A percentile compares a stretch with the other conserved stretches of the same genome.
Evolutionary conservation across 2,329 filamentous ascomycete species (phyloP).

Genomic region (Xylaria digitata): DNA sequence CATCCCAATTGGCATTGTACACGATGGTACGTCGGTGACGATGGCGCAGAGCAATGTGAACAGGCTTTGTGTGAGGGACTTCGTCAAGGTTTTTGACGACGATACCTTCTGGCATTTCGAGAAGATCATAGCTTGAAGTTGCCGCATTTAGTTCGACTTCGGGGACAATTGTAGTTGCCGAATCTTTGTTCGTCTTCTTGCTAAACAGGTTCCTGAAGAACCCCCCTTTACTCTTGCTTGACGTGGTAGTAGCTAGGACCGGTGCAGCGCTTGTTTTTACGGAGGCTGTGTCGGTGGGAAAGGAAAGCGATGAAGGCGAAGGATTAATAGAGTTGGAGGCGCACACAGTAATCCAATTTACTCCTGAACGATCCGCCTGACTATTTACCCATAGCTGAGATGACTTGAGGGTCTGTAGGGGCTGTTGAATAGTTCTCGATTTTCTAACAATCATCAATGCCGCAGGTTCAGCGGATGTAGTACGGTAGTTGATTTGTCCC

Average conservation of each 20-base stretch:
- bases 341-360: slow-evolving; percentile 49
- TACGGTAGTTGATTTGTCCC: slow-evolving; percentile 49
- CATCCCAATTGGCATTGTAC: slow-evolving; percentile 51
- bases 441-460: slow-evolving; percentile 52
- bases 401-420: slow-evolving; percentile 45
- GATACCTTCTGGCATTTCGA: slow-evolving; percentile 39
- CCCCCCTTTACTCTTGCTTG: slow-evolving; percentile 35
- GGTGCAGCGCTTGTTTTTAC: slow-evolving; percentile 40
- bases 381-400: slow-evolving; percentile 42
- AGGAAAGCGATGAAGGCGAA: slow-evolving; percentile 41
- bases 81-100: slow-evolving; percentile 44
- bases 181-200: slow-evolving; percentile 41
- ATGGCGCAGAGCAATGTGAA: slow-evolving; percentile 3
- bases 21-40: too few relatives aligned
- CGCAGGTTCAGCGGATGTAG: slow-evolving; percentile 50
- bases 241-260: slow-evolving; percentile 36
- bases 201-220: slow-evolving; percentile 45
- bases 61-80: slow-evolving; percentile 33
- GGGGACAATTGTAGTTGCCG: slow-evolving; percentile 23
- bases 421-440: slow-evolving; percentile 45
- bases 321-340: slow-evolving; percentile 41
- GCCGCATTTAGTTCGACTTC: slow-evolving; percentile 15
- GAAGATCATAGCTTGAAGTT: slow-evolving; percentile 30
- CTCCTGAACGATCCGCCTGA: slow-evolving; percentile 34
- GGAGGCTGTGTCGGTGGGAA: slow-evolving; percentile 38